Base-by-base conservation (phyloP, 2,329 filamentous ascomycete species). In the Chaetomiaceae sp. region DNA sequence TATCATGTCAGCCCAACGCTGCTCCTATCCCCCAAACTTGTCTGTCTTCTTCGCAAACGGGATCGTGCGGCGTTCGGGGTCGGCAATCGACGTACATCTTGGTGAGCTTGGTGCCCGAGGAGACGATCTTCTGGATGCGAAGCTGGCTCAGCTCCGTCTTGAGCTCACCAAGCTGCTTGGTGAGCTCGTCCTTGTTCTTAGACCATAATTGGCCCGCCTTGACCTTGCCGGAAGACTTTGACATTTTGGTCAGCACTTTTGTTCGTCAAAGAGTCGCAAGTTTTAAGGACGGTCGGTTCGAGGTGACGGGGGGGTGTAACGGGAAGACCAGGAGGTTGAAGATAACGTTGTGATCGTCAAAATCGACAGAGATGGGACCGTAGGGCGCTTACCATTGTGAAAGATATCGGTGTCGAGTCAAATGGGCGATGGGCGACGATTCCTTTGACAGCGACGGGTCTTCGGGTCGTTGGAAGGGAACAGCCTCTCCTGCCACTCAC, bases 171-270 rank as follows among this genome's bases (percentile, higher is more conserved):
- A 96, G 85, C 77, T 95, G 90, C 83, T 93, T 95, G 72, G 83
- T 83, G 76, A 99, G 83, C 69, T 99, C 95, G 71, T 96, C 89
- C 86, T 97, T 97, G 86, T 83, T 91, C 89, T 99, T 99, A 80
- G 83, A 85, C 93, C 93, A 97, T 76, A 99, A 89, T 79, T 88
- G 83, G 78, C 83, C 83, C 75, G 92, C 85, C 87, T 96, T 97
- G 78, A 99, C 89, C 83, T 85, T 85, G 67, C 70, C 68, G 66
- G 73, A 71, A 71, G 76, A 78, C 75, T 82, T 68, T 66, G 60
- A 62, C 67, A 70, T 70, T 68, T 69, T 53, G 66, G 68, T 62
- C 48, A 62, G 63, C 58, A 40, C 34, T 46, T 50, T 48, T 50
- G 48, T 37, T 48, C 50, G 44, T 62, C 56, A 55, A 49, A 50